Conservation (phyloP, 768 basidiomycete genomes). For the Boletellus ananas region DNA sequence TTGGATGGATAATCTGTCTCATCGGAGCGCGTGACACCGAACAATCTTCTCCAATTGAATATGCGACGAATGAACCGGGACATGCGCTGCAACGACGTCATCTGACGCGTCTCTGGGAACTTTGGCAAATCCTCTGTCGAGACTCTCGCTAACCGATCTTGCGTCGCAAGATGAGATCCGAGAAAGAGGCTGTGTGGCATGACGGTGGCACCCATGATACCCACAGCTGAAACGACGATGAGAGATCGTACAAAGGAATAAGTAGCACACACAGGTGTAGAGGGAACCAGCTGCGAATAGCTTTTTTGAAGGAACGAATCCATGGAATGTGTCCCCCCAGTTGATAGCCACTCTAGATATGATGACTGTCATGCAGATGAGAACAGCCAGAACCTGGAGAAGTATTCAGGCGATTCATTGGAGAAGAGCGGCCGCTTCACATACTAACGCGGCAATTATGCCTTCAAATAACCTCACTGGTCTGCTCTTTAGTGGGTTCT, state of each 20-base stretch:
- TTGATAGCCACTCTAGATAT: conserved; percentile 65
- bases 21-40: conserved; percentile 24
- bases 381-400: conserved; percentile 58
- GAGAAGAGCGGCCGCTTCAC: conserved; percentile 10
- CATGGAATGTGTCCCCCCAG: conserved; percentile 72
- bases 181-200: conserved; percentile 95
- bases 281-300: conserved; percentile 54
- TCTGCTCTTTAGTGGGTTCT: conserved; percentile 62
- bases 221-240: conserved; percentile 46
- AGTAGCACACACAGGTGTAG: conserved; percentile 54
- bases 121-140: conserved; percentile 18
- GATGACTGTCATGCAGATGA: conserved; percentile 76
- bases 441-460: conserved; percentile 58
- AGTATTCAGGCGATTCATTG: background rate
- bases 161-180: conserved; percentile 81
- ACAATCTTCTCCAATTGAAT: conserved; percentile 16
- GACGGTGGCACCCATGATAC: conserved; percentile 79
- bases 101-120: conserved; percentile 3
- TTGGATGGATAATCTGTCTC: conserved; percentile 18
- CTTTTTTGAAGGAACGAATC: conserved; percentile 69
- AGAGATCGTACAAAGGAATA: background rate
- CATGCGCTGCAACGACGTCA: conserved; percentile 22
- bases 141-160: conserved; percentile 57
- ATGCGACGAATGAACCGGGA: conserved; percentile 4
- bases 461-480: conserved; percentile 69